Evolutionary conservation across 2,329 filamentous ascomycete species (phyloP).

Genomic region (Diaporthe australafricana): DNA sequence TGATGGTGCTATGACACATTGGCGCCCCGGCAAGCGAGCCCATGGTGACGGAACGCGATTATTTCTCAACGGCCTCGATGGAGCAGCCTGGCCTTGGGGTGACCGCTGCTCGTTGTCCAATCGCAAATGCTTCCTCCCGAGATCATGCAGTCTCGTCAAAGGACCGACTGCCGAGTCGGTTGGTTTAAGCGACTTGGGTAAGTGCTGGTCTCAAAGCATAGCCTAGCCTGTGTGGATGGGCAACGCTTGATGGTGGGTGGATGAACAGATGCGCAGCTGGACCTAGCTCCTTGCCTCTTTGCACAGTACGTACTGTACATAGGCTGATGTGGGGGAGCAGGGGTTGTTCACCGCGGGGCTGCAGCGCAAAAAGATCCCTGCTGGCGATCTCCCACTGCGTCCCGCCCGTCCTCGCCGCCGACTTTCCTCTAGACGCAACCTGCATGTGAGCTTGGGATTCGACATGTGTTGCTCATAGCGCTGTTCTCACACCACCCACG

Average conservation of each 20-base stretch:
- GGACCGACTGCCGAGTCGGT: constrained; percentile 8
- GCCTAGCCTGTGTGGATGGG: too few relatives aligned
- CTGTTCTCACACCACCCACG: not conserved
- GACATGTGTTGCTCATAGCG: not conserved
- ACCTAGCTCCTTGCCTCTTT: too few relatives aligned
- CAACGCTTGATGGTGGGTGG: too few relatives aligned
- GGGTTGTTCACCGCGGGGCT: not conserved
- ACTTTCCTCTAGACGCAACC: not conserved
- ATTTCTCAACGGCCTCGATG: not conserved
- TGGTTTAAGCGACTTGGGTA: not conserved
- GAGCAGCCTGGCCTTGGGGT: not conserved
- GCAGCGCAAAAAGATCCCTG: not conserved
- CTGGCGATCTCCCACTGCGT: not conserved
- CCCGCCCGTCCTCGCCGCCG: not conserved
- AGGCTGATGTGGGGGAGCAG: not conserved
- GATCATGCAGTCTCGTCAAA: not conserved
- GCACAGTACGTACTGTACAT: too few relatives aligned
- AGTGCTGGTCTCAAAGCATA: not conserved
- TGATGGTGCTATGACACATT: constrained; percentile 17
- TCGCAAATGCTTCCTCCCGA: constrained; percentile 2
- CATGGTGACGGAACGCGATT: not conserved
- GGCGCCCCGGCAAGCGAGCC: constrained; percentile 2
- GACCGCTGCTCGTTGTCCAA: not conserved
- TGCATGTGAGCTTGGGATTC: too few relatives aligned
- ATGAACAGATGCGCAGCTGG: too few relatives aligned